Percentiles rank a stretch among this genome's conserved stretches.
phyloP scores from a whole-genome alignment of 148 eudicot species.

The Fagopyrum esculentum region DNA sequence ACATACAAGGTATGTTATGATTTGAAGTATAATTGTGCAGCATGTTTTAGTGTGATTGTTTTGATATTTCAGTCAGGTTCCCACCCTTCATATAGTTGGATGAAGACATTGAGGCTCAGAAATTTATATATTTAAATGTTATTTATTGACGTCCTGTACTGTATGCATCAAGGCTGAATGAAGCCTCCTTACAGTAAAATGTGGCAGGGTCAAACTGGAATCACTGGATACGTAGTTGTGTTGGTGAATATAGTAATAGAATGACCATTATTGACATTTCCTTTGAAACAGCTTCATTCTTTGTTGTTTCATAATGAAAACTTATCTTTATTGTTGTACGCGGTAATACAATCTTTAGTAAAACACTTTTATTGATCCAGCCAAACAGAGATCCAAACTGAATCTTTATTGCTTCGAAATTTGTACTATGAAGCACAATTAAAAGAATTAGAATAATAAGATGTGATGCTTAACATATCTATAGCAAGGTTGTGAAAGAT shows the following conservation, averaged over 20 bases:
- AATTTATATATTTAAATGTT: too few species aligned
- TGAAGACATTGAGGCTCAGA: not conserved
- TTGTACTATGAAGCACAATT: not conserved
- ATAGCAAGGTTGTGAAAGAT: not conserved
- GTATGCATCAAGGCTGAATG: too few species aligned
- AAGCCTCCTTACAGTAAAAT: too few species aligned
- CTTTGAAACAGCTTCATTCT: not conserved
- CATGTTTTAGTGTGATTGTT: not conserved
- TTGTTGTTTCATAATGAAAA: not conserved
- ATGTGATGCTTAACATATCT: not conserved
- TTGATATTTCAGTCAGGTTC: not conserved
- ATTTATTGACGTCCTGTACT: not conserved
- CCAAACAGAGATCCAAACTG: not conserved
- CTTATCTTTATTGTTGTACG: not conserved
- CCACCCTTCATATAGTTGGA: not conserved
- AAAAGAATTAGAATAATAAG: not conserved
- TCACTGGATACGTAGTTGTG: too few species aligned
- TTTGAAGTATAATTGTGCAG: not conserved
- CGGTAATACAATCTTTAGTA: not conserved
- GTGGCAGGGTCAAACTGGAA: too few species aligned
- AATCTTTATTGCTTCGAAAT: not conserved
- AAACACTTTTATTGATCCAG: not conserved
- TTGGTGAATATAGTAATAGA: not conserved
- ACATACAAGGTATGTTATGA: conserved; percentile 58
- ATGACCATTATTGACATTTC: not conserved